phyloP scores from a whole-genome alignment of 805 yeast species.

The Schwanniomyces polymorphus region DNA sequence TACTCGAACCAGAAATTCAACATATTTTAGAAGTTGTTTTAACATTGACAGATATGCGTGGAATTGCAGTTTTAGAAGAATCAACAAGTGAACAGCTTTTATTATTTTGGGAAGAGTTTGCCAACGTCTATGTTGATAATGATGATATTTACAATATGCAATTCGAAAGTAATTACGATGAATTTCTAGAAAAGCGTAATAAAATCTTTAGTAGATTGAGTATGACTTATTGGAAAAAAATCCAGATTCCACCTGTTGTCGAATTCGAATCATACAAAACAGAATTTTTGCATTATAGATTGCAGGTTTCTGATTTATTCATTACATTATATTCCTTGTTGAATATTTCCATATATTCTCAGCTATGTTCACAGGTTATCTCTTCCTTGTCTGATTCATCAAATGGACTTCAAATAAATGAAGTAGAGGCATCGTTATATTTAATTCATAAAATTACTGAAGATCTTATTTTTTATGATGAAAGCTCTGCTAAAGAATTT shows the following conservation, averaged over 20 bases:
- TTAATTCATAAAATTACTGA: slow-evolving; percentile 57
- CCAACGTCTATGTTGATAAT: slow-evolving; percentile 56
- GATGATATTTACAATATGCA: slow-evolving; percentile 27
- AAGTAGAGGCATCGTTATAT: slow-evolving; percentile 63
- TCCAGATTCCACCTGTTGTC: slow-evolving; percentile 43
- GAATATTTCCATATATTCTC: slow-evolving; percentile 50
- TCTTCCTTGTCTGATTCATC: slow-evolving; percentile 13
- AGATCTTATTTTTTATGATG: slow-evolving; percentile 45
- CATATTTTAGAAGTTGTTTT: slow-evolving; percentile 50
- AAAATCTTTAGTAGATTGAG: slow-evolving; percentile 53
- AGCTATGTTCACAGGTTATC: slow-evolving; percentile 37
- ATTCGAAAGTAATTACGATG: slow-evolving; percentile 13
- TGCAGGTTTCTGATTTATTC: slow-evolving; percentile 75
- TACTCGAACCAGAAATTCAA: slow-evolving; percentile 34
- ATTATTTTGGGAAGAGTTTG: slow-evolving; percentile 68
- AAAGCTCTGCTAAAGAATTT: slow-evolving; percentile 23
- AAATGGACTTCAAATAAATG: slow-evolving; percentile 24
- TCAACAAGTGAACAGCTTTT: slow-evolving; percentile 49
- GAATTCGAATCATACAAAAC: slow-evolving; percentile 33
- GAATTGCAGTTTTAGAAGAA: slow-evolving; percentile 61
- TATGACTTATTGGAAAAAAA: slow-evolving; percentile 66
- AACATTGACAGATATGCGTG: slow-evolving; percentile 55
- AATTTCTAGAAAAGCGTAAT: slow-evolving; percentile 16
- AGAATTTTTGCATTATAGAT: slow-evolving; percentile 69
- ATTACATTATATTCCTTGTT: slow-evolving; percentile 69